phyloP scores from a whole-genome alignment of 805 yeast species.

The Zygosaccharomyces kombuchaensis region DNA sequence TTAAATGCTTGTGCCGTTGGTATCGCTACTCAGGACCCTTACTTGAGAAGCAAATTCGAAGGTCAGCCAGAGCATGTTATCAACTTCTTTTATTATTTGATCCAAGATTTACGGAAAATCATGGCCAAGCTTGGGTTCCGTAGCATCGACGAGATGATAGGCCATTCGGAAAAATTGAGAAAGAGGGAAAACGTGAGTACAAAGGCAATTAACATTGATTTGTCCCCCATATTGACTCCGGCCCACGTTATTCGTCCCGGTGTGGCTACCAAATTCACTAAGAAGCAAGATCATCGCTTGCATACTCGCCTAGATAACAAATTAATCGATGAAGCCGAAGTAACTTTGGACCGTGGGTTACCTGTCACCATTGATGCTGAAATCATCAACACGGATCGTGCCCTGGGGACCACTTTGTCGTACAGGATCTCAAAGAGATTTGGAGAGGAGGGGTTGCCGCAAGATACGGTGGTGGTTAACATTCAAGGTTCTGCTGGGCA shows the following conservation, averaged over 20 bases:
- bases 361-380: slow-evolving; percentile 93
- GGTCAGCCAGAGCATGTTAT: slow-evolving; percentile 99
- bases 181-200: slow-evolving; percentile 85
- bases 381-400: slow-evolving; percentile 93
- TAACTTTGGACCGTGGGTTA: slow-evolving; percentile 92
- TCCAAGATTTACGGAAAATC: slow-evolving; percentile 84
- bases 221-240: slow-evolving; percentile 92
- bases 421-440: slow-evolving; percentile 89
- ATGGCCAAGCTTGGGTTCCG: slow-evolving; percentile 97
- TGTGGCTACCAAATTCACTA: slow-evolving; percentile 86
- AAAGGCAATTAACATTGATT: slow-evolving; percentile 86
- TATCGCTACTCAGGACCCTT: slow-evolving; percentile 97
- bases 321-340: slow-evolving; percentile 91
- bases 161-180: slow-evolving; percentile 85
- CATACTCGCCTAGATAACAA: slow-evolving; percentile 94
- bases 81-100: slow-evolving; percentile 91
- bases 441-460: slow-evolving; percentile 92
- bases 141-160: slow-evolving; percentile 96
- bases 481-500: slow-evolving; percentile 95
- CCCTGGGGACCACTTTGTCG: slow-evolving; percentile 90
- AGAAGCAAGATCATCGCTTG: slow-evolving; percentile 90
- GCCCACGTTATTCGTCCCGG: slow-evolving; percentile 96
- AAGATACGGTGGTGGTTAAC: slow-evolving; percentile 92
- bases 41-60: slow-evolving; percentile 79
- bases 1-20: slow-evolving; percentile 96